Conservation (phyloP, 2,329 filamentous ascomycete genomes). For the Penicillium thymicola region DNA sequence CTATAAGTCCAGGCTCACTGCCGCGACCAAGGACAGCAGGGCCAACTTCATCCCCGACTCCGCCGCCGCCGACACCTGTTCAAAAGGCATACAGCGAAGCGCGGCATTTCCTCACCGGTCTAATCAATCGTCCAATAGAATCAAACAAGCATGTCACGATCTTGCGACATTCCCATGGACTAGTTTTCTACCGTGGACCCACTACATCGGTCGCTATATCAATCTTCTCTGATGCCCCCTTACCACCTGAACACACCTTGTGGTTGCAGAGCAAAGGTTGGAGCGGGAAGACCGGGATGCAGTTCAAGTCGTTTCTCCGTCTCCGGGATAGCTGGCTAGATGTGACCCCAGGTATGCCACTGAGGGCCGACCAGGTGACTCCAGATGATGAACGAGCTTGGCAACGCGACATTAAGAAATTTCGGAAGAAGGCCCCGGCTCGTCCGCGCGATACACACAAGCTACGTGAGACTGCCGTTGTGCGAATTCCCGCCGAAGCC, state of each 20-base stretch:
- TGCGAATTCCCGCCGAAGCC: constrained; percentile 62
- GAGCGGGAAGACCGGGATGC: constrained; percentile 67
- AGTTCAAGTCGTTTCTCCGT: constrained; percentile 60
- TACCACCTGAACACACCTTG: constrained; percentile 58
- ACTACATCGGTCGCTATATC: constrained; percentile 63
- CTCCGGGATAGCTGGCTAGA: constrained; percentile 62
- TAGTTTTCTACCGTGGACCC: constrained; percentile 65
- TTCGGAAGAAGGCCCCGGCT: constrained; percentile 53
- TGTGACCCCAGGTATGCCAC: constrained; percentile 58
- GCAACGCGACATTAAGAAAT: constrained; percentile 65
- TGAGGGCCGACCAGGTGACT: constrained; percentile 50
- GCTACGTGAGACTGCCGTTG: constrained; percentile 60
- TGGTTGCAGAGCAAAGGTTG: constrained; percentile 69
- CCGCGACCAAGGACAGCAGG: constrained; percentile 17
- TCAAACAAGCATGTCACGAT: constrained; percentile 65
- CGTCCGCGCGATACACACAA: constrained; percentile 50
- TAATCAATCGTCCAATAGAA: constrained; percentile 62
- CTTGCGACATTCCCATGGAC: constrained; percentile 61
- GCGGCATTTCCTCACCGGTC: constrained; percentile 62
- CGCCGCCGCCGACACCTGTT: constrained; percentile 18
- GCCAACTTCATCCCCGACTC: constrained; percentile 2
- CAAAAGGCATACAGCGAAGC: constrained; percentile 51
- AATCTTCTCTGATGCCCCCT: constrained; percentile 57
- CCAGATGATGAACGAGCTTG: constrained; percentile 61
- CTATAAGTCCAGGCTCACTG: not conserved